phyloP scores from a whole-genome alignment of 192 early-diverging fungal species.

The Podila verticillata region DNA sequence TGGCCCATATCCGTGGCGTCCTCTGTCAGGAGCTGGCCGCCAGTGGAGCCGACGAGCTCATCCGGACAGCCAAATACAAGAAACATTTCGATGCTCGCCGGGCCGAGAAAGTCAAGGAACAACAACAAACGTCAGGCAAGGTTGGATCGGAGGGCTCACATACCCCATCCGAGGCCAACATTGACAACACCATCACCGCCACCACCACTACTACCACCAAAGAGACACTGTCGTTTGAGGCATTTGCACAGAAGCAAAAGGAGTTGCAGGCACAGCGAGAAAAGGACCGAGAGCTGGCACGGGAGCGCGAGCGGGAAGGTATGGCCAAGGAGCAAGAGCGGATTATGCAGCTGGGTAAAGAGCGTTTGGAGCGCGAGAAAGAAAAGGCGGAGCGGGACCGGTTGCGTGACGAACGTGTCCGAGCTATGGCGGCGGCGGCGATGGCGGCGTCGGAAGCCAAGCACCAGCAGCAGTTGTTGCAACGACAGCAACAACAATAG shows the following conservation, averaged over 20 bases:
- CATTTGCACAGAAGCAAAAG: conserved; percentile 39
- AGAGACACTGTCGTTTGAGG: conserved; percentile 43
- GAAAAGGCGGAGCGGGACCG: conserved; percentile 43
- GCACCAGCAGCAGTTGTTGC: conserved; percentile 34
- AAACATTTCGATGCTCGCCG: conserved; percentile 39
- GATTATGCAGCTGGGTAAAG: conserved; percentile 48
- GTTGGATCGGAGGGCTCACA: neutral
- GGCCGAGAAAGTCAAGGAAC: conserved; percentile 27
- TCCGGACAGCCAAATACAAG: conserved; percentile 44
- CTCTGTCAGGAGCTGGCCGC: conserved; percentile 28
- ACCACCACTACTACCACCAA: neutral
- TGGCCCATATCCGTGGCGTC: conserved; percentile 45
- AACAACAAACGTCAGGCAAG: neutral
- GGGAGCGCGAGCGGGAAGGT: conserved; percentile 6
- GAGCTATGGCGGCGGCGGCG: conserved; percentile 47
- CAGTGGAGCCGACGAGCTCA: conserved; percentile 38
- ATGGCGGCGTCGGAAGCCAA: conserved; percentile 48
- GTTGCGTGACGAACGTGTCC: conserved; percentile 47
- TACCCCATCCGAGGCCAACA: neutral
- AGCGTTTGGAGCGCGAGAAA: conserved; percentile 26
- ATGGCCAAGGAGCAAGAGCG: conserved; percentile 38
- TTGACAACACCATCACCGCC: neutral
- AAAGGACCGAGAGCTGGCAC: conserved; percentile 3
- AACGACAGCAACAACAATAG: conserved; percentile 1
- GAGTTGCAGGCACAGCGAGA: conserved; percentile 31